Percentiles rank a stretch among this genome's conserved stretches.
Evolutionary conservation across 306 rosid genomes (phyloP).

Genomic region (Vicia sativa): DNA sequence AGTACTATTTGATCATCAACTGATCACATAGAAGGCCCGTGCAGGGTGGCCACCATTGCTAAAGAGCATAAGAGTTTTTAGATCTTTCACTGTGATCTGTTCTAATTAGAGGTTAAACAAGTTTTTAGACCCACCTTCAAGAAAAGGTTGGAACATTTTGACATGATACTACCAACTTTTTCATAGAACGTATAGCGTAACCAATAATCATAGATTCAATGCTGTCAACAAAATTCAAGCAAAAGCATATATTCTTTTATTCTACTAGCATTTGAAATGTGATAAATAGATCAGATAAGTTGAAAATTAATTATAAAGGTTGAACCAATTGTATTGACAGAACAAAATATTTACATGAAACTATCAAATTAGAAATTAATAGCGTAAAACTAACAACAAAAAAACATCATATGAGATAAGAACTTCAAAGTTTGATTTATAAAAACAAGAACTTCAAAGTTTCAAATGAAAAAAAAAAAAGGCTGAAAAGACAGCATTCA

Average conservation of each 20-base stretch:
- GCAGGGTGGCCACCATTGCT: no score
- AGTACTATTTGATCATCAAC: not conserved
- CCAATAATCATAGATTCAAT: conserved; percentile 13
- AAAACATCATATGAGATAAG: conserved; percentile 3
- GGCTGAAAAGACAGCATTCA: not conserved
- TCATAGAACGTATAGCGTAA: not conserved
- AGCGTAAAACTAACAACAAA: conserved; percentile 2
- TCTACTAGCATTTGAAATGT: conserved; percentile 5
- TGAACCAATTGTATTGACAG: conserved; percentile 26
- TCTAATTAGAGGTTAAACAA: conserved; percentile 13
- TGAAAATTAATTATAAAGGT: conserved; percentile 13
- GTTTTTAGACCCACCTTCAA: not conserved
- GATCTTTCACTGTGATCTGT: conserved; percentile 24
- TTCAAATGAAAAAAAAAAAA: not conserved
- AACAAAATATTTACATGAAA: conserved; percentile 25
- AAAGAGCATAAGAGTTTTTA: not conserved
- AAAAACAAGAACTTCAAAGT: conserved; percentile 8
- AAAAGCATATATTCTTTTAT: not conserved
- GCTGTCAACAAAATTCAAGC: conserved; percentile 19
- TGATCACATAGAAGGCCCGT: no score
- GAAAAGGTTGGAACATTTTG: not conserved
- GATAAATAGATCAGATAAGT: conserved; percentile 7
- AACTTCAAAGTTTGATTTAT: conserved; percentile 12
- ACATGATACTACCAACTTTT: not conserved
- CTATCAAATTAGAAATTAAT: conserved; percentile 30